Base-by-base conservation (phyloP, 2,329 filamentous ascomycete genomes). In the Diaporthe citrichinensis region DNA sequence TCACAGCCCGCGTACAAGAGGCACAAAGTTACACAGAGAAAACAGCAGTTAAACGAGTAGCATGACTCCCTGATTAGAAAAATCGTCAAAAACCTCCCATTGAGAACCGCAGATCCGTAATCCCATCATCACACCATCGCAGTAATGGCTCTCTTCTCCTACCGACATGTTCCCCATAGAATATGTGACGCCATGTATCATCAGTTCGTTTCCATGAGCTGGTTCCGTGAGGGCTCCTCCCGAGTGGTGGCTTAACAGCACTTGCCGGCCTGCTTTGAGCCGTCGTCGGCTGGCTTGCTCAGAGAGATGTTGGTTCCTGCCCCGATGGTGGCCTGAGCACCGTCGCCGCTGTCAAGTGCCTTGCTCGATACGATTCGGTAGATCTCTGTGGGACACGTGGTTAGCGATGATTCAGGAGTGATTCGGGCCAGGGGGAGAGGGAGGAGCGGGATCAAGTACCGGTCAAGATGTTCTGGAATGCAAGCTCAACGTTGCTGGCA, bases 341-440 rank as follows among this genome's bases (percentile, higher is more conserved):
- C 91, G 81, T 98, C 96, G 83, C 94, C 95, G 83, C 94, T 94
- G 84, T 98, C 96, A 81, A 98, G 92, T 57, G 95, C 95, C 90
- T 98, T 98, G 91, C 94, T 97, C 74, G 96, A 98, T 79, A 99
- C 97, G 82, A 99, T 99, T 83, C 96, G 94, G 91, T 98, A 99
- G 88, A 99, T 99, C 90, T 99, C 97, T 98, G 84, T 67, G 75
- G 51, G 72, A 49, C 41, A 75, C 53, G 53, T 72, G 71, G 53
- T 76, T 31, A 75, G 74, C 65, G 39, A 46, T 17, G 20, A 6
- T 28, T 5, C n/a, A 14, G 28, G 73, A 59, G 12, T 59, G 67
- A 46, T 25, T 41, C 14, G 34, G 34, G 34, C 28, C 23, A 31
- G 51, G 49, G 46, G 31, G 53, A 7, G 53, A 10, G 39, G 31